A percentile compares a stretch with the other conserved stretches of the same genome.
These are phyloP conservation scores for Primulina tabacum DNA, from an alignment of 257 asterid species.

Conservation along the genomic window DNA sequence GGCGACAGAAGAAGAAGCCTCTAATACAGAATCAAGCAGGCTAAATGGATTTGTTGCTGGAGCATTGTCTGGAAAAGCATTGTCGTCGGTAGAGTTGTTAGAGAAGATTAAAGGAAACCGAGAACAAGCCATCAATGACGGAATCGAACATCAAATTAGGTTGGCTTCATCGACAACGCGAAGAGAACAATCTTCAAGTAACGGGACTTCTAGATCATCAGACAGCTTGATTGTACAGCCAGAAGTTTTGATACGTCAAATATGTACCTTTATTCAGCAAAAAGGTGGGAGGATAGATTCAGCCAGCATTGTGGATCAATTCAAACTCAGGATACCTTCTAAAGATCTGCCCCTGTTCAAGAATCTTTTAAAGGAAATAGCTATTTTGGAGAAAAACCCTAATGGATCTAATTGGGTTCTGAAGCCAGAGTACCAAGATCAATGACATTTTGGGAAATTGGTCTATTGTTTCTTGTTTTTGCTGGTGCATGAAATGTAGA, in stretches of 20 bases:
- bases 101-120: conserved; percentile 67
- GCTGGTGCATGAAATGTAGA: neutral
- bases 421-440: conserved; percentile 64
- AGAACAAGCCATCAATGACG: conserved; percentile 63
- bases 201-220: conserved; percentile 36
- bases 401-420: conserved; percentile 75
- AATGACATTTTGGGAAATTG: conserved; percentile 18
- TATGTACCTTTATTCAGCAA: conserved; percentile 78
- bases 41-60: conserved; percentile 60
- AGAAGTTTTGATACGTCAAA: conserved; percentile 82
- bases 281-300: conserved; percentile 75
- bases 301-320: conserved; percentile 67
- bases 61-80: conserved; percentile 71
- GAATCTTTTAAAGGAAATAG: conserved; percentile 87
- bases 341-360: conserved; percentile 84
- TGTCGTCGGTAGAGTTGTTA: conserved; percentile 77
- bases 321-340: conserved; percentile 70
- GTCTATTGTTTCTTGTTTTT: neutral
- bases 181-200: conserved; percentile 33
- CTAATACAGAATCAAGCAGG: conserved; percentile 29
- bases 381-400: conserved; percentile 60
- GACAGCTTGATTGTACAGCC: conserved; percentile 50
- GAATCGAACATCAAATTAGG: conserved; percentile 67
- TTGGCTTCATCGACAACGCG: conserved; percentile 37
- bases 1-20: conserved; percentile 32